Evolutionary conservation across 306 rosid genomes (phyloP).

Genomic region (Quercus gilva): DNA sequence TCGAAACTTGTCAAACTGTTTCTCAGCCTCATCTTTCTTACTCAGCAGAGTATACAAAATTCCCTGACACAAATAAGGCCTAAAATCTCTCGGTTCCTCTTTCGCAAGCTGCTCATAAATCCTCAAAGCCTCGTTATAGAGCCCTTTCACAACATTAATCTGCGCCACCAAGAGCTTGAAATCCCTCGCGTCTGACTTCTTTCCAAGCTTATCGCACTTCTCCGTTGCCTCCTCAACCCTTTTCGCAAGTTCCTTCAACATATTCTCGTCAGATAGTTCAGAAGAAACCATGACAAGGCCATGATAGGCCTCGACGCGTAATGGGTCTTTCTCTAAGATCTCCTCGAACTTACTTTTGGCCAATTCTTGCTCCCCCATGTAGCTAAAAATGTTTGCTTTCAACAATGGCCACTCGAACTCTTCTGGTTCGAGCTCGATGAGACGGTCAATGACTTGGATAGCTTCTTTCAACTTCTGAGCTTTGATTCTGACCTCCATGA

Average conservation of each 20-base stretch:
- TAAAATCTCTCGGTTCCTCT: conserved; percentile 84
- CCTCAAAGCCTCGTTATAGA: conserved; percentile 62
- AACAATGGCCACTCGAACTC: conserved; percentile 64
- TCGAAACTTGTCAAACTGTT: conserved; percentile 69
- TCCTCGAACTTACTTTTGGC: conserved; percentile 57
- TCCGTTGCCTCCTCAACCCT: conserved; percentile 54
- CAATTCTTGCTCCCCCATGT: conserved; percentile 37
- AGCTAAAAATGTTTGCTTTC: conserved; percentile 63
- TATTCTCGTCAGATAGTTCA: conserved; percentile 26
- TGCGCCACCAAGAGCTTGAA: conserved; percentile 86
- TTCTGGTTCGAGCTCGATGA: conserved; percentile 60
- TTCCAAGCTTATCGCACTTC: conserved; percentile 44
- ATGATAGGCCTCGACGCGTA: conserved; percentile 63
- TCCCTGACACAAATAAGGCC: conserved; percentile 88
- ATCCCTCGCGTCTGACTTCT: conserved; percentile 65
- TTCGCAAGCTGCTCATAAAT: conserved; percentile 68
- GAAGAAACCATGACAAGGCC: conserved; percentile 63
- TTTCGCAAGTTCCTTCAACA: conserved; percentile 31
- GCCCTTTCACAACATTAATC: conserved; percentile 64
- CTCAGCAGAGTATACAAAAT: conserved; percentile 70
- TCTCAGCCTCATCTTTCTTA: conserved; percentile 74
- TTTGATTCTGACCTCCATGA: conserved; percentile 49
- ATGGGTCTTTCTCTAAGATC: conserved; percentile 52
- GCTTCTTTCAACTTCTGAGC: conserved; percentile 56
- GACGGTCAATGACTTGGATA: conserved; percentile 44